Conservation (phyloP, 2,329 filamentous ascomycete species). For the Aureobasidium mangrovei region DNA sequence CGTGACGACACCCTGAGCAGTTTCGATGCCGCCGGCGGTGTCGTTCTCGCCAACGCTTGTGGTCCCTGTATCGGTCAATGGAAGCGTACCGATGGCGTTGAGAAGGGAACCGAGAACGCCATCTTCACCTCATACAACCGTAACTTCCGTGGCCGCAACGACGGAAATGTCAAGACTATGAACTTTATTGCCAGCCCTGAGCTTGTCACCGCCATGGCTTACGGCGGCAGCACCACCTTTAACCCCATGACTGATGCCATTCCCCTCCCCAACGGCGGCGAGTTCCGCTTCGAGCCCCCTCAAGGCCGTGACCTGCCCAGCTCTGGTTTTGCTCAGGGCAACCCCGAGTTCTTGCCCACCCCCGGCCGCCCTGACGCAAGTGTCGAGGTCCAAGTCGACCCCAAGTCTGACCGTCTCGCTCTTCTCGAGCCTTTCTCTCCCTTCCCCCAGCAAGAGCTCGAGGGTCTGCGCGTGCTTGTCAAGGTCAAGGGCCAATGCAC, state of each 20-base stretch:
- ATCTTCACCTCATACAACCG: slow-evolving; percentile 98
- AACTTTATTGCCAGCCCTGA: slow-evolving; percentile 97
- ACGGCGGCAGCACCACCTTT: slow-evolving; percentile 82
- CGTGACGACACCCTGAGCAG: slow-evolving; percentile 79
- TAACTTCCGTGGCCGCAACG: slow-evolving; percentile 94
- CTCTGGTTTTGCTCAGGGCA: slow-evolving; percentile 73
- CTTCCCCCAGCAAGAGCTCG: slow-evolving; percentile 69
- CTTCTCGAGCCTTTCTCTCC: slow-evolving; percentile 81
- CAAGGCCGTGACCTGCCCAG: slow-evolving; percentile 52
- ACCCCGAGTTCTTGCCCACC: slow-evolving; percentile 63
- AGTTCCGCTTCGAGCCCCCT: slow-evolving; percentile 76
- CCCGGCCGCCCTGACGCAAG: slow-evolving; percentile 62
- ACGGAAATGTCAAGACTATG: slow-evolving; percentile 94
- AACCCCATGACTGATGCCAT: slow-evolving; percentile 88
- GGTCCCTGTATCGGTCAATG: slow-evolving; percentile 86
- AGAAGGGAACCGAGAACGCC: slow-evolving; percentile 81
- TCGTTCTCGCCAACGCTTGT: slow-evolving; percentile 89
- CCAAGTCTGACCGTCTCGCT: slow-evolving; percentile 82
- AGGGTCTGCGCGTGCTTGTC: slow-evolving; percentile 75
- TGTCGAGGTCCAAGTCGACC: slow-evolving; percentile 67
- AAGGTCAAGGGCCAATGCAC: slow-evolving; percentile 98
- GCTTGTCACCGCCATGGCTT: slow-evolving; percentile 92
- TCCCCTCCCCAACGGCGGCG: slow-evolving; percentile 63
- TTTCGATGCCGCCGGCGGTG: slow-evolving; percentile 77
- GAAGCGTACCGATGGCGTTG: slow-evolving; percentile 78